Base-by-base conservation (phyloP, 495 filamentous ascomycete genomes). In the Penicillium crystallinum region DNA sequence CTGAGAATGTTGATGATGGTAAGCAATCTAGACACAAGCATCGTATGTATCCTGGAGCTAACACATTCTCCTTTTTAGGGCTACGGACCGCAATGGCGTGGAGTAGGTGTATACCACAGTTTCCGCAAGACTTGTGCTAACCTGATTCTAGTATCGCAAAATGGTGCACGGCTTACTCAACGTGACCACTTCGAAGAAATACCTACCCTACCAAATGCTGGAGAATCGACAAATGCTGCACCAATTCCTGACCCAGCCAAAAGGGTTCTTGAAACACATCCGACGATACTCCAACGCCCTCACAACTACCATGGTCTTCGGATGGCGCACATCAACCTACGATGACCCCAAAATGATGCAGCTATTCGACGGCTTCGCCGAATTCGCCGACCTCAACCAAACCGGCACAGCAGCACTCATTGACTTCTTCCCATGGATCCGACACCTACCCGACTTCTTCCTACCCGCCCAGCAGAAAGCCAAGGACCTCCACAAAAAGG, bases 231-330 rank as follows among this genome's bases (percentile, higher is more conserved):
- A 61, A 30, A 59, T 70, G 59, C 60, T 66, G 2, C 46, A 57
- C 29, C 47, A 66, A 14, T 53, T 68, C 18, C 49, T 67, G 1
- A 51, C 58, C 0, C 29, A 55, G 10, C 79, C 79, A 0, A 45
- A 72, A 12, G 44, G 72, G 6, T 67, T 76, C 60, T 52, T 77
- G n/a, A 64, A 76, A 42, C 73, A 80, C 54, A 73, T 81, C 39
- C 70, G 77, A 10, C 71, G 78, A 37, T 83, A 78, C 58, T 70
- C 77, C 17, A 77, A 76, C 52, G 69, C 78, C 5, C 62, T 81
- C n/a, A 77, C 77, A 4, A 81, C 78, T 7, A 76, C 71, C 21
- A 81, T 82, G 75, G 66, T 79, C 6, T 83, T 76, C 50, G 79
- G 79, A 31, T 81, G 70, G 62, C 70, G 79, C 12, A 74, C 72